Base-by-base conservation (phyloP, 495 filamentous ascomycete genomes). In the Penicillium goetzii region DNA sequence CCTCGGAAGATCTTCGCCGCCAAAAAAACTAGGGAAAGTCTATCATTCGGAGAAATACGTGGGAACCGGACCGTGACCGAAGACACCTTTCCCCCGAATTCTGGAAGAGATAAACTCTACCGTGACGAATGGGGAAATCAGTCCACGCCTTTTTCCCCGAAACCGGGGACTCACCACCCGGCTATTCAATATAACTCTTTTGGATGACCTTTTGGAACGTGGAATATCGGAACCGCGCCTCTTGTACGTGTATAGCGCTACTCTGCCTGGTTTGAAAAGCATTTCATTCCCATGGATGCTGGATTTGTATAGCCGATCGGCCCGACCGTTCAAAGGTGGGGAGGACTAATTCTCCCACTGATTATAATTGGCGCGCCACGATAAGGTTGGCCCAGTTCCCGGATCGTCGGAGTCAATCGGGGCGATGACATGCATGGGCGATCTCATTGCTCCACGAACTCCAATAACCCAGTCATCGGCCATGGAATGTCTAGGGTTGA, bases 381-480 rank as follows among this genome's bases (percentile, higher is more conserved):
- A 51, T 51, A 51, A 51, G 47, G 47, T 51, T 51, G 47, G 30
- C 47, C 47, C 47, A 51, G 47, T 51, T 51, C 25, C 45, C 47
- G 47, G 47, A 51, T 51, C 47, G 11, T 6, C 23, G n/a, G n/a
- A n/a, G n/a, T n/a, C n/a, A n/a, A n/a, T n/a, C n/a, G 10, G 47
- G 41, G 19, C 2, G 4, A 51, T 30, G 47, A 51, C 23, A 51
- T 51, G 25, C 47, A 51, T 30, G 25, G 47, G 15, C 25, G 47
- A 51, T 30, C 47, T 30, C 47, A 30, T 51, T 51, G 47, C 47
- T 51, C 25, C 25, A 51, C 47, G 25, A 30, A 28, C 15, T 26
- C 47, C 23, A 49, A 28, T 14, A 23, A 26, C 10, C 11, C 26
- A 30, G 25, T 30, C 47, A 19, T 51, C 26, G 2, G n/a, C 4